Percentiles rank a stretch among this genome's conserved stretches.
phyloP scores from a whole-genome alignment of 2,329 filamentous ascomycete genomes.

The Bimuria novae-zelandiae region DNA sequence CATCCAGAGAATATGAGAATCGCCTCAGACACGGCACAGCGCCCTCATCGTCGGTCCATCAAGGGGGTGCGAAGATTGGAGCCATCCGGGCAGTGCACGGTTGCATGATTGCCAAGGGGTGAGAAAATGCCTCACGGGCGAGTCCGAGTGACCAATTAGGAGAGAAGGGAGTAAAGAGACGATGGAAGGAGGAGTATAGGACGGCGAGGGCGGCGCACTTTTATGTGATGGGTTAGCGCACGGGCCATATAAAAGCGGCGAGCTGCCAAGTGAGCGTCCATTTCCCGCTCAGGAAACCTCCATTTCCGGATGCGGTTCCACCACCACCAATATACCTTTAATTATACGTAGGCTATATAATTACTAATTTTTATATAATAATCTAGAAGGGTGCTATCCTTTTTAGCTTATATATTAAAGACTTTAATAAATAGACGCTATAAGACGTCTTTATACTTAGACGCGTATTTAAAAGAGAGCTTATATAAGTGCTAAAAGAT shows the following conservation, averaged over 20 bases:
- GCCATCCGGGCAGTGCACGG: constrained; percentile 12
- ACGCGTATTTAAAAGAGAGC: too few relatives aligned
- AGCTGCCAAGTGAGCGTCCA: constrained; percentile 22
- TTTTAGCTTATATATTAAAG: too few relatives aligned
- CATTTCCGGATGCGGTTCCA: constrained; percentile 22
- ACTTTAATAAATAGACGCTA: too few relatives aligned
- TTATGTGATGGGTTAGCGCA: constrained; percentile 25
- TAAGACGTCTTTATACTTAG: too few relatives aligned
- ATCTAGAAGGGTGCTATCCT: too few relatives aligned
- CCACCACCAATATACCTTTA: too few relatives aligned
- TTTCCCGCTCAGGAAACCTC: constrained; percentile 23
- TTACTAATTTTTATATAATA: too few relatives aligned
- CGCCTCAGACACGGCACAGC: neutral
- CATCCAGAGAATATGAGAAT: neutral
- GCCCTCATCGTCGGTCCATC: neutral
- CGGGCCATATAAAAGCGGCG: constrained; percentile 27
- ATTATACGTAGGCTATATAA: too few relatives aligned
- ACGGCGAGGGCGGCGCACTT: constrained; percentile 20
- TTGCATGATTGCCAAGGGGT: constrained; percentile 15
- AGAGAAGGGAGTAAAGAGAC: constrained; percentile 17
- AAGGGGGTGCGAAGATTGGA: neutral
- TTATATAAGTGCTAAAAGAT: too few relatives aligned
- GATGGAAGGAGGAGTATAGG: constrained; percentile 16
- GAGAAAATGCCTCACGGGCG: constrained; percentile 17
- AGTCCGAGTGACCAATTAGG: constrained; percentile 18